Evolutionary conservation across 2,329 filamentous ascomycete genomes (phyloP), one percentile per base, ranked within the genome.

Genomic region (Venturia aucupariae): DNA sequence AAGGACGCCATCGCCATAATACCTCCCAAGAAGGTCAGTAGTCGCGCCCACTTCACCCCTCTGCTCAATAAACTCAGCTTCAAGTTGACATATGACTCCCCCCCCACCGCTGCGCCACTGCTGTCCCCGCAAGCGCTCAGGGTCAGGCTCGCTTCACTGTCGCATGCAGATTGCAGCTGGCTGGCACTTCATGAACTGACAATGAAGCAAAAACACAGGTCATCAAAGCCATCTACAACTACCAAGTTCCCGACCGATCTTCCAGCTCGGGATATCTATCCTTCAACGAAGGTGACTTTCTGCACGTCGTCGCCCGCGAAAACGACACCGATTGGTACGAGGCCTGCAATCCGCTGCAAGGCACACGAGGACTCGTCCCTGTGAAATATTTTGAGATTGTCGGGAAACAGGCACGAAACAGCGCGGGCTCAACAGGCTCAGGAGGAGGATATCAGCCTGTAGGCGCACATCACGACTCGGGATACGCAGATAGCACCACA

Each of bases 291-390:
- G 94, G 94, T 72, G 94, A 99, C 76, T 99, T 97, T 77, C 94
- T 99, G 75, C 93, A 97, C 80, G 94, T 99, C 68, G 93, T 97
- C 75, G 91, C 90, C 72, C 89, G 93, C 75, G 94, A 97, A 79
- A 88, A 97, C 81, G 93, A 97, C 75, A 79, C 81, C 48, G 91
- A 97, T 74, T 99, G 94, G 93, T 99, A 97, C 82, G 94, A 97
- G 78, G 94, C 93, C 64, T 97, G 92, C 82, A 99, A 99, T 74
- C 94, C 94, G 66, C 82, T 96, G 68, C 91, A 90, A 72, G 89
- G 89, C 77, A 90, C 91, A 61, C 87, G 92, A 69, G 94, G 94
- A 67, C 84, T 99, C 66, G 94, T 99, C 55, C 94, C 94, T 8
- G 94, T 97, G 65, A 86, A 88, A 65, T 97, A 92, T 78, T 99